Base-by-base conservation (phyloP, 192 early-diverging fungal species). In the Backusella morwellensis region DNA sequence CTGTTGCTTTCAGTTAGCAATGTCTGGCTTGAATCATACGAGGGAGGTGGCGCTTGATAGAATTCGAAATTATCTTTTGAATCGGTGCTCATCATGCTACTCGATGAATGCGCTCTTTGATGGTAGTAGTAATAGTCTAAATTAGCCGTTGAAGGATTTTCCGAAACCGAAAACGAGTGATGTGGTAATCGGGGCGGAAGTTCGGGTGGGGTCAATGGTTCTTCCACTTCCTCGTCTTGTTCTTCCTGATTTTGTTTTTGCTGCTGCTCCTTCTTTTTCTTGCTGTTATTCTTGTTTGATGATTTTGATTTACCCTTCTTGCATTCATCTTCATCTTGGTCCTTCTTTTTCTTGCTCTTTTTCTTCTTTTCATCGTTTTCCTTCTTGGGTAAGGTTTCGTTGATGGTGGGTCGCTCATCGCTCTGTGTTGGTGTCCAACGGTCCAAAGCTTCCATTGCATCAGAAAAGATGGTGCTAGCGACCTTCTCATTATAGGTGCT, bases 361-460 rank as follows among this genome's bases (percentile, higher is more conserved):
- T 11, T 63, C 19, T 63, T 63, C 4, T 63, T 63, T 23, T 63
- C 26, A 12, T 63, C 26, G 3, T 29, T 23, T 11, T 40, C 32
- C 29, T 75, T 38, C 7, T 26, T 47, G 2, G 29, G 41, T 47
- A 47, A 26, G 2, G 17, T 41, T 34, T 76, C 66, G 3, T 78
- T 77, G 3, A 83, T 29, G 2, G 82, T 84, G 14, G 79, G 66
- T 14, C 82, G 76, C 8, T 78, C 73, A 56, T 84, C 82, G 14
- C 69, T 70, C n/a, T 71, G 69, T 1, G 66, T 54, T 1, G 82
- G 79, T 68, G 50, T 35, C 82, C 82, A 84, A 1, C 52, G 40
- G 12, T 78, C 74, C n/a, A 84, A 42, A 1, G 82, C 82, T 6
- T 72, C 23, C 7, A 81, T 42, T 3, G 79, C 76, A 73, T 84